Evolutionary conservation across 352 stramenopile species (phyloP).

Genomic region (Globisporangium polare): DNA sequence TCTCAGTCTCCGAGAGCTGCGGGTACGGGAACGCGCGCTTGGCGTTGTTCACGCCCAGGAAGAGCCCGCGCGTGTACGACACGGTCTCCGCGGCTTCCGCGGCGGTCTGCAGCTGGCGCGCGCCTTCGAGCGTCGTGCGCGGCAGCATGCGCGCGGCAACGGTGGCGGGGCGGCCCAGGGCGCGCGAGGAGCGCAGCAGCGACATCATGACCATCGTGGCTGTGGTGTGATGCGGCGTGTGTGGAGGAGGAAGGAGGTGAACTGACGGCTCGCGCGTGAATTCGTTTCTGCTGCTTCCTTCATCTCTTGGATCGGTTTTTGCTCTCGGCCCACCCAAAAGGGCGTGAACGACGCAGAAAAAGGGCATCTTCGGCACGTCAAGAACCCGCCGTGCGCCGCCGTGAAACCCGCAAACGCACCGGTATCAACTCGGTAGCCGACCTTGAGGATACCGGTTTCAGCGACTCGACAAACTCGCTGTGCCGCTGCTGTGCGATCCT

Average conservation of each 20-base stretch:
- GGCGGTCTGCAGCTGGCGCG: slow-evolving; percentile 61
- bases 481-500: too few species aligned
- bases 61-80: slow-evolving; percentile 80
- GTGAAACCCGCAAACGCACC: too few species aligned
- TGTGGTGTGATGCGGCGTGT: not conserved
- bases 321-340: not conserved
- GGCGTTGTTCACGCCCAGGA: slow-evolving; percentile 81
- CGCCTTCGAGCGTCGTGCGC: slow-evolving; percentile 10
- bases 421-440: too few species aligned
- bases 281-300: slow-evolving; percentile 12
- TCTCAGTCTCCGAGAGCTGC: slow-evolving; percentile 58
- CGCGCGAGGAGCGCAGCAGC: slow-evolving; percentile 29
- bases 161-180: not conserved
- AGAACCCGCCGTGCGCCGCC: not conserved
- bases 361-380: not conserved
- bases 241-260: not conserved
- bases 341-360: not conserved
- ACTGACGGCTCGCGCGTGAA: slow-evolving; percentile 7
- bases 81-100: slow-evolving; percentile 57
- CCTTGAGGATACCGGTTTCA: too few species aligned
- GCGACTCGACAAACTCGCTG: too few species aligned
- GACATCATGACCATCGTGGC: slow-evolving; percentile 42
- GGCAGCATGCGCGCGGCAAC: slow-evolving; percentile 16
- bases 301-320: slow-evolving; percentile 1
- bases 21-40: slow-evolving; percentile 79